Base-by-base conservation (phyloP, 345 rosid species). In the Gossypium australe region DNA sequence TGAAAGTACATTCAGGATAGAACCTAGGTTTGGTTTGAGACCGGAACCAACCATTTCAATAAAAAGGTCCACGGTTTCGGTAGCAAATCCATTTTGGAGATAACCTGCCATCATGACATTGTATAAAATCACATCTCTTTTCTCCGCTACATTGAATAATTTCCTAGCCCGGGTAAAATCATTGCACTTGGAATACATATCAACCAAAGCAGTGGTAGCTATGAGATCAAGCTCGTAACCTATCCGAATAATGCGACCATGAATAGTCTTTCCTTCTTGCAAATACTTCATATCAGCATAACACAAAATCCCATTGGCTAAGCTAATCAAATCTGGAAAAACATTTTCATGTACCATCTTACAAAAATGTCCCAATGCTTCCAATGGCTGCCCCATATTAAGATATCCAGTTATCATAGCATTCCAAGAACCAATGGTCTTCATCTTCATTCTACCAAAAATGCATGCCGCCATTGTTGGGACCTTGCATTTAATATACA, bases 81-180 rank as follows among this genome's bases (percentile, higher is more conserved):
- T 18, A 74, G 80, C 75, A 48, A 66, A 48, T 47, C 64, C 75
- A 48, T 71, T 78, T 70, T 76, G 69, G 45, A 84, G 59, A 70
- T 76, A 84, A 14, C 84, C 84, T 52, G 73, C 66, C 82, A 84
- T 76, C 80, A 80, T 78, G 22, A 84, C 86, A 63, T 74, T 74
- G 27, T 74, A 74, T 29, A 62, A 76, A 71, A 79, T 56, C n/a
- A 45, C 77, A 71, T 84, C 86, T 70, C 53, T 78, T 20, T 45
- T 74, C 67, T 71, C 82, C 56, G 74, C 60, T 72, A 65, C 49
- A 48, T 67, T 63, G 67, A 79, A 82, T 67, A 82, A 47, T 49
- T 72, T 64, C 65, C 75, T 77, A 27, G 85, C 85, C 74, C 72
- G 81, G 66, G 47, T 45, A 41, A 80, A 44, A 22, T 67, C 65